Conservation (phyloP, 306 rosid genomes). For the Dryas octopetala region DNA sequence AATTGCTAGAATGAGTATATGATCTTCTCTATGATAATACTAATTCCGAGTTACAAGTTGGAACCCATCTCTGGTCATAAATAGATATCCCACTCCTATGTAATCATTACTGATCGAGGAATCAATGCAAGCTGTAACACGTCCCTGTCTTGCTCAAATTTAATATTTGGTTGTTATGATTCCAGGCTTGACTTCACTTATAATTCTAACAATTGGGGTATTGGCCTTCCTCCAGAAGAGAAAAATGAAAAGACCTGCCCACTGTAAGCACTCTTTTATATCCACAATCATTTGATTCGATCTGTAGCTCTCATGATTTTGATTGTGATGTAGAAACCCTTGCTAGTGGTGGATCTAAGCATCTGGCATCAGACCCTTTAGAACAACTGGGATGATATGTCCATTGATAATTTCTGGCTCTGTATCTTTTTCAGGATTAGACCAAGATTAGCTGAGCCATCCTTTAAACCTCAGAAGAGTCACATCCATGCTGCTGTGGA, state of each 20-base stretch:
- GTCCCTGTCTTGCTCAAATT: conserved; percentile 9
- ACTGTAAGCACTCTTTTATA: conserved; percentile 52
- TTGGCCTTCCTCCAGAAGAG: conserved; percentile 86
- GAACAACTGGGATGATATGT: conserved; percentile 13
- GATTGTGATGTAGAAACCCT: conserved; percentile 18
- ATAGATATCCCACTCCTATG: neutral
- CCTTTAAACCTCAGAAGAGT: conserved; percentile 70
- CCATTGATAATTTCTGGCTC: conserved; percentile 15
- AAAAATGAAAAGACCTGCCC: conserved; percentile 87
- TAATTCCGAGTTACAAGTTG: neutral
- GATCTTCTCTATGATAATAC: neutral
- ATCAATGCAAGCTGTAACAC: neutral
- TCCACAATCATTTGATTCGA: conserved; percentile 11
- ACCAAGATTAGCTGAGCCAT: conserved; percentile 86
- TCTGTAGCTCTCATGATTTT: neutral
- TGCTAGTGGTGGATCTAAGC: conserved; percentile 11
- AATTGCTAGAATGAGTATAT: conserved; percentile 2
- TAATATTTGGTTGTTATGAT: conserved; percentile 13
- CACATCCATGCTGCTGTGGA: conserved; percentile 53
- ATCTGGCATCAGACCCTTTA: conserved; percentile 1
- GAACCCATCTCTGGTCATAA: neutral
- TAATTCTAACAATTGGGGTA: conserved; percentile 86
- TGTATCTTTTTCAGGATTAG: conserved; percentile 56
- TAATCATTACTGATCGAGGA: neutral
- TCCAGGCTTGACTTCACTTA: conserved; percentile 87